phyloP scores from a whole-genome alignment of 495 filamentous ascomycete species.

The Podospora sp. region DNA sequence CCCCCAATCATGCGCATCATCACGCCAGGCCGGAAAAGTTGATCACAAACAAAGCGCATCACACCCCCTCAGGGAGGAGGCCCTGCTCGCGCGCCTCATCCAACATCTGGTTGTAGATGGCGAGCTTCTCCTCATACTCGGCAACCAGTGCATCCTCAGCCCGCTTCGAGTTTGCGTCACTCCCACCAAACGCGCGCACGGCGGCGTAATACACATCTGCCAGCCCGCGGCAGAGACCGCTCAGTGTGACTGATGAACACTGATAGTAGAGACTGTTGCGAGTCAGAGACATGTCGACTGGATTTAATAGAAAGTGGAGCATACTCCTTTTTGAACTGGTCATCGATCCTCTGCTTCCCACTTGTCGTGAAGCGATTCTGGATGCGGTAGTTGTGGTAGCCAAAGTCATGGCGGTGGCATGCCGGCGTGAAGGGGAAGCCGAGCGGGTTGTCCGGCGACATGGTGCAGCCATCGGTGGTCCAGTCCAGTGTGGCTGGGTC shows the following conservation, averaged over 20 bases:
- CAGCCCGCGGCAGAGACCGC: conserved; percentile 35
- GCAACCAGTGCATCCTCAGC: conserved; percentile 32
- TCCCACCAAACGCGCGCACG: conserved; percentile 45
- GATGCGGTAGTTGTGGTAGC: conserved; percentile 48
- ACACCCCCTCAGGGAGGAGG: conserved; percentile 10
- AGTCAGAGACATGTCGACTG: neutral
- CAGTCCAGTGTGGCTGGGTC: conserved; percentile 44
- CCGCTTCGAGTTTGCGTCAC: conserved; percentile 27
- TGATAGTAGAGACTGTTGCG: conserved; percentile 37
- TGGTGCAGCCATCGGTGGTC: conserved; percentile 47
- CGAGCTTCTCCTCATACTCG: conserved; percentile 39
- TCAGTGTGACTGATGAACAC: conserved; percentile 22
- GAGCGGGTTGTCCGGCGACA: conserved; percentile 47
- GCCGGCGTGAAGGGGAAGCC: conserved; percentile 47
- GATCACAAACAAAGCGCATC: neutral
- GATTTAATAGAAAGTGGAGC: neutral
- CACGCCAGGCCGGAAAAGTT: neutral
- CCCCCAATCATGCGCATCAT: too few species aligned
- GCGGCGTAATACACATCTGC: conserved; percentile 51
- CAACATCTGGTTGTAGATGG: conserved; percentile 35
- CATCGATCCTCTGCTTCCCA: conserved; percentile 42
- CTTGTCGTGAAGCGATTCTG: conserved; percentile 44
- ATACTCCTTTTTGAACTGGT: conserved; percentile 48
- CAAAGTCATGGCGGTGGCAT: conserved; percentile 56
- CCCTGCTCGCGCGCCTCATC: conserved; percentile 34